phyloP scores from a whole-genome alignment of 164 flowering plant species.

The Dillenia turbinata region DNA sequence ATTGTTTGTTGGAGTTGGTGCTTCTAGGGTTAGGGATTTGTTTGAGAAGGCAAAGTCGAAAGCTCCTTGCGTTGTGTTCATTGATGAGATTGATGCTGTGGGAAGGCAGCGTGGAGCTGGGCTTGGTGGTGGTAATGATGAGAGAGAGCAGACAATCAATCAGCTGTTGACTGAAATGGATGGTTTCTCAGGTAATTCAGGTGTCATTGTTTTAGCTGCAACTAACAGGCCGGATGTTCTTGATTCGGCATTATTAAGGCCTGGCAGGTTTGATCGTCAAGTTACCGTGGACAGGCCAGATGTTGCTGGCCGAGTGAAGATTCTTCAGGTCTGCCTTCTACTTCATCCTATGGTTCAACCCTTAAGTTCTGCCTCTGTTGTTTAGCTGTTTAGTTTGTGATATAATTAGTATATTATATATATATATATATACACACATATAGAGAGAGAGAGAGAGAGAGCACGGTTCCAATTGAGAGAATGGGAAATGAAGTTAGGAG shows the following conservation, averaged over 20 bases:
- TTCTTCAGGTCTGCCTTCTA: constrained; percentile 64
- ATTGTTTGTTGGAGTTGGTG: constrained; percentile 95
- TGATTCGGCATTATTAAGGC: constrained; percentile 88
- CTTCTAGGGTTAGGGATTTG: constrained; percentile 91
- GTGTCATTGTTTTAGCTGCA: constrained; percentile 90
- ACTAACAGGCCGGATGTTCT: constrained; percentile 96
- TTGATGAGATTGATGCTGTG: constrained; percentile 98
- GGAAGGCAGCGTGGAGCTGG: constrained; percentile 99
- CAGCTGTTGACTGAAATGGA: constrained; percentile 97
- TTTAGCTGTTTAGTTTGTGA: too few species aligned
- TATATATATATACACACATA: too few species aligned
- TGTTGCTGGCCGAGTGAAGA: constrained; percentile 90
- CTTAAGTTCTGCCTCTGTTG: too few species aligned
- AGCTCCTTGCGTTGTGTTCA: constrained; percentile 94
- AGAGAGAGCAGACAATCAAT: constrained; percentile 94
- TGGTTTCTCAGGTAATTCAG: constrained; percentile 86
- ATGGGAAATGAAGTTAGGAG: too few species aligned
- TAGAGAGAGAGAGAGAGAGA: too few species aligned
- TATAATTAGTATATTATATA: too few species aligned
- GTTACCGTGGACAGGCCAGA: constrained; percentile 94
- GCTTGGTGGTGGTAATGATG: constrained; percentile 95
- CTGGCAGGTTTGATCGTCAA: constrained; percentile 97
- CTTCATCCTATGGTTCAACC: background rate
- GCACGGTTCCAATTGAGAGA: too few species aligned
- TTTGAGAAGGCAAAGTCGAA: constrained; percentile 94